These are phyloP conservation scores for Blastocystis sp. DNA, from an alignment of 352 stramenopile species.

Conservation along the genomic window DNA sequence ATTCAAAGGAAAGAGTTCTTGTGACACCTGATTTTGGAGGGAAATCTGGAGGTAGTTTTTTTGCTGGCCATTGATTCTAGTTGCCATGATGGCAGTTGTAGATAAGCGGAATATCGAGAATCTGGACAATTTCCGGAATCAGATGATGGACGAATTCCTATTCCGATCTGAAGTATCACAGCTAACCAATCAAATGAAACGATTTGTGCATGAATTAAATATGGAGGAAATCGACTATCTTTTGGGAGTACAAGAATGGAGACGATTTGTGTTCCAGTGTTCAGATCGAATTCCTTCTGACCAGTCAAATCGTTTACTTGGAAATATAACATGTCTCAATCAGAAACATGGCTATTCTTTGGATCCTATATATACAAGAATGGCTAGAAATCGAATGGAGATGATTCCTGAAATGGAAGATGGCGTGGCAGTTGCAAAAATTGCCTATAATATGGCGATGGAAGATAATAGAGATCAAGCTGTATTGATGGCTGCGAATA, in stretches of 20 bases:
- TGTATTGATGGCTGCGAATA: background rate
- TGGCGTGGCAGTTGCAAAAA: background rate
- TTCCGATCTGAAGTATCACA: background rate
- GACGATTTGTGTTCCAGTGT: background rate
- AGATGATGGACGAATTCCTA: slow-evolving; percentile 4
- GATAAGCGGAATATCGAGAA: background rate
- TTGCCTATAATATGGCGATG: background rate
- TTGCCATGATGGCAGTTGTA: background rate
- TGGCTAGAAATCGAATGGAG: background rate
- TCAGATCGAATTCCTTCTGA: background rate
- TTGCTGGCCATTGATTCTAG: background rate
- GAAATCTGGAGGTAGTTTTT: background rate
- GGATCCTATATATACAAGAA: background rate
- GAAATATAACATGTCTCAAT: background rate
- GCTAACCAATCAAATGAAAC: background rate
- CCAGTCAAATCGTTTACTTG: background rate
- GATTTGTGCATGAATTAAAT: background rate
- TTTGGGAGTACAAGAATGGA: background rate
- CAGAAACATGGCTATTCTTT: background rate
- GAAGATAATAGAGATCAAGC: background rate
- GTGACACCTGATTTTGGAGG: background rate
- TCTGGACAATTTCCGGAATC: background rate
- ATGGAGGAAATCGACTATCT: background rate
- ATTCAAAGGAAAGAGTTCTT: background rate
- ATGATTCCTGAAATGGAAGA: background rate